Evolutionary conservation across 2,329 filamentous ascomycete genomes (phyloP).

Genomic region (Trichoderma semiorbis): DNA sequence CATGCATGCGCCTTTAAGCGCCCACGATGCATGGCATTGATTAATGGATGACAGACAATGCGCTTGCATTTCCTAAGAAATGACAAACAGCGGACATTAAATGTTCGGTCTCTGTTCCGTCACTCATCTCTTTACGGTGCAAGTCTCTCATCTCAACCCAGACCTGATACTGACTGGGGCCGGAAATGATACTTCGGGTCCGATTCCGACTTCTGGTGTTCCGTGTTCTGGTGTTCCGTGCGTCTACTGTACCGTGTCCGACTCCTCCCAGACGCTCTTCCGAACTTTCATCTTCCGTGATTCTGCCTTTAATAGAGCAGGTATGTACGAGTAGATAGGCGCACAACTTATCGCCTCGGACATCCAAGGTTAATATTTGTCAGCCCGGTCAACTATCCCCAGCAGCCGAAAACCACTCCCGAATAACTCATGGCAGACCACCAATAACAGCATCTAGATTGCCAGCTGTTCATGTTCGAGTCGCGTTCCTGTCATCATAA

Average conservation of each 20-base stretch:
- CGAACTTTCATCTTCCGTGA: background rate
- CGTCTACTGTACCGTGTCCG: background rate
- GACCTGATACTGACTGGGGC: background rate
- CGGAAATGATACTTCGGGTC: background rate
- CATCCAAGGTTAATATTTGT: background rate
- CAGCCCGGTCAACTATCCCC: background rate
- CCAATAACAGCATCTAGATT: background rate
- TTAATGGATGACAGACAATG: background rate
- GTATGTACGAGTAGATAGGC: background rate
- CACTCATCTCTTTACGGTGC: background rate
- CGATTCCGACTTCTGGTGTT: background rate
- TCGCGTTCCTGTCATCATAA: background rate
- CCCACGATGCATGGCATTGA: background rate
- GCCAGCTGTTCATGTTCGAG: background rate
- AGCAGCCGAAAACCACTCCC: constrained; percentile 1
- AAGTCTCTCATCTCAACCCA: background rate
- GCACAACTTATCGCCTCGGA: too few species aligned
- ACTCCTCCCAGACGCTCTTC: background rate
- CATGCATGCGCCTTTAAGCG: background rate
- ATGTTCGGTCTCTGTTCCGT: background rate
- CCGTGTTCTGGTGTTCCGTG: background rate
- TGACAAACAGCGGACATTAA: background rate
- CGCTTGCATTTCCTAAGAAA: background rate
- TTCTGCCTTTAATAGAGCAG: background rate
- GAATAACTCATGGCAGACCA: background rate